Conservation (phyloP, 306 rosid species). For the Pterocarpus santalinus region DNA sequence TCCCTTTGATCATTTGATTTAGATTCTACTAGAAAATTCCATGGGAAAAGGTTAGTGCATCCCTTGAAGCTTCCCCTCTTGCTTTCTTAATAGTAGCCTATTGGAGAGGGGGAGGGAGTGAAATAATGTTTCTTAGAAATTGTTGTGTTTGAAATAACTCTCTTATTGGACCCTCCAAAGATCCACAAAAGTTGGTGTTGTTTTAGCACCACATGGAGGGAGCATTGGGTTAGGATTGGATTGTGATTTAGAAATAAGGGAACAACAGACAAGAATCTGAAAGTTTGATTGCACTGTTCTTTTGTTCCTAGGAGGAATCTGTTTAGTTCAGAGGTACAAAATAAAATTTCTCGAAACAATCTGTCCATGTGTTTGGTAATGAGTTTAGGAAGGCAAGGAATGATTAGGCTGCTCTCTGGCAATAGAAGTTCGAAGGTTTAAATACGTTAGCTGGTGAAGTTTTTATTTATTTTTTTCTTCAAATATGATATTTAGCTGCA, state of each 20-base stretch:
- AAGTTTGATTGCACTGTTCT: conserved; percentile 56
- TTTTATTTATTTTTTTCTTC: not conserved
- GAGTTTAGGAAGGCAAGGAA: conserved; percentile 40
- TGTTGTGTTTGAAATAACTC: not conserved
- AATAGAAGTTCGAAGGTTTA: not conserved
- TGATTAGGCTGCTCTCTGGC: conserved; percentile 11
- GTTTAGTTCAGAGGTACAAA: conserved; percentile 29
- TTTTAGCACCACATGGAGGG: conserved; percentile 62
- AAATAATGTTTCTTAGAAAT: not conserved
- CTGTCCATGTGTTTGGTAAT: conserved; percentile 51
- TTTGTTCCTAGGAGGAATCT: conserved; percentile 43
- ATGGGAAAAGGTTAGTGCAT: conserved; percentile 34
- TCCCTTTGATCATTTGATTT: conserved; percentile 29
- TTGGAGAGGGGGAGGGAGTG: not conserved
- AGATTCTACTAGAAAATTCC: conserved; percentile 45
- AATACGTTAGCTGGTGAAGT: not conserved
- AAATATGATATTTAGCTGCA: too few relatives aligned
- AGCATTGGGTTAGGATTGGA: conserved; percentile 42
- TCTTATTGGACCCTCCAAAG: conserved; percentile 32
- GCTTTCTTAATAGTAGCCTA: not conserved
- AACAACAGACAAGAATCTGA: conserved; percentile 64
- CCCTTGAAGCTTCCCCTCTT: conserved; percentile 22
- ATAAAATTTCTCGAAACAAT: conserved; percentile 16
- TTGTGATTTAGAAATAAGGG: conserved; percentile 52
- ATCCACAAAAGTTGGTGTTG: conserved; percentile 49